These are phyloP conservation scores for Senna siamea DNA, from an alignment of 306 rosid genomes.

Conservation along the genomic window DNA sequence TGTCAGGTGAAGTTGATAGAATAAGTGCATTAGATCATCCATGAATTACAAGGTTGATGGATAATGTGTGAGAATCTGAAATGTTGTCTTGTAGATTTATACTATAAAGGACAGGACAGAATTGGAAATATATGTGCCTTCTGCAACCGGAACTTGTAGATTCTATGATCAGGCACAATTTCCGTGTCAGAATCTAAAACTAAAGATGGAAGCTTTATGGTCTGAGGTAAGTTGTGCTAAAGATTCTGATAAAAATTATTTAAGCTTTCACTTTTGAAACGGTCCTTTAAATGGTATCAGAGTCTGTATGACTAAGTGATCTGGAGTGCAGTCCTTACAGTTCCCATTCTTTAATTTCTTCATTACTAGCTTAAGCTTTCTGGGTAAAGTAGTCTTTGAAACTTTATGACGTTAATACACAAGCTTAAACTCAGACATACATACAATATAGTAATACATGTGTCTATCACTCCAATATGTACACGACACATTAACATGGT, in stretches of 20 bases:
- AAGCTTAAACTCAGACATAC: neutral
- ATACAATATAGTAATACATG: neutral
- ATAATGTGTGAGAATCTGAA: slow-evolving; percentile 20
- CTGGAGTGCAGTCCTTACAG: too few species aligned
- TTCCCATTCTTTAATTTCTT: too few species aligned
- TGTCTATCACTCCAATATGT: neutral
- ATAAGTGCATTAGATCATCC: slow-evolving; percentile 3
- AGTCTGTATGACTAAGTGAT: too few species aligned
- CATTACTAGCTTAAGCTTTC: neutral
- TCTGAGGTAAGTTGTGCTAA: slow-evolving; percentile 46
- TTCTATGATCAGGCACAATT: slow-evolving; percentile 53
- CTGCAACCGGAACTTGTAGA: slow-evolving; percentile 51
- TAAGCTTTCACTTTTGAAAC: neutral
- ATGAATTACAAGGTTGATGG: neutral
- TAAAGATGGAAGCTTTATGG: slow-evolving; percentile 54
- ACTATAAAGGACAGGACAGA: slow-evolving; percentile 57
- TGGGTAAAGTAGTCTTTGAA: neutral
- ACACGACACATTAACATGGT: neutral
- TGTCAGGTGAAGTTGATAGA: slow-evolving; percentile 50
- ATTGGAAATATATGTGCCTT: slow-evolving; percentile 54
- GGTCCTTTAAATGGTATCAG: neutral
- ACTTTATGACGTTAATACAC: neutral
- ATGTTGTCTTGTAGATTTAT: slow-evolving; percentile 50
- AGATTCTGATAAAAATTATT: neutral
- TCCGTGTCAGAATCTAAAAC: slow-evolving; percentile 48